Percentiles rank a stretch among this genome's conserved stretches.
Conservation (phyloP, 2,329 filamentous ascomycete genomes). For the Trichoderma atrobrunneum region DNA sequence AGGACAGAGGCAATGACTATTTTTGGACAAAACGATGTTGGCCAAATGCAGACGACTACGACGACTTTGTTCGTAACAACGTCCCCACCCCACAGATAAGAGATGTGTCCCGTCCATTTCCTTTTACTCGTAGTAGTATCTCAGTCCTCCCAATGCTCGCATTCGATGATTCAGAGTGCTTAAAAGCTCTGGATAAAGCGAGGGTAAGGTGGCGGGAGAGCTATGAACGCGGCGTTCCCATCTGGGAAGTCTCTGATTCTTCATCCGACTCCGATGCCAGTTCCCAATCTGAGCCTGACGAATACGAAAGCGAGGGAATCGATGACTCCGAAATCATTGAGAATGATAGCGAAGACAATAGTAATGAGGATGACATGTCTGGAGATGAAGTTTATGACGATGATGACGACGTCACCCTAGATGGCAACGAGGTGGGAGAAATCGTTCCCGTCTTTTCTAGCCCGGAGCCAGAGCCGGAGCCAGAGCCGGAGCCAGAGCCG, state of each 20-base stretch:
- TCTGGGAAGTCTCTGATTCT: background rate
- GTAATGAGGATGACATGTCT: background rate
- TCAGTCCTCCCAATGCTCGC: slow-evolving; percentile 32
- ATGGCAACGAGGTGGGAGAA: slow-evolving; percentile 14
- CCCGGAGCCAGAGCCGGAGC: slow-evolving; percentile 30
- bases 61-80: slow-evolving; percentile 30
- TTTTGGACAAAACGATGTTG: slow-evolving; percentile 31
- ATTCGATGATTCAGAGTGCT: slow-evolving; percentile 27
- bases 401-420: background rate
- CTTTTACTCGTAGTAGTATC: slow-evolving; percentile 22
- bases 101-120: background rate
- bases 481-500: slow-evolving; percentile 29
- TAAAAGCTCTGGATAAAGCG: slow-evolving; percentile 24
- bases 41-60: slow-evolving; percentile 33
- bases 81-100: slow-evolving; percentile 19
- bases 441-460: slow-evolving; percentile 31
- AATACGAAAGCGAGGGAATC: slow-evolving; percentile 42
- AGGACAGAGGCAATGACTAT: slow-evolving; percentile 29
- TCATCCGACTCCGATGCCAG: background rate
- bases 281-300: slow-evolving; percentile 26
- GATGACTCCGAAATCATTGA: slow-evolving; percentile 34
- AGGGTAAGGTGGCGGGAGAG: background rate
- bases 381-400: slow-evolving; percentile 22
- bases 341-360: slow-evolving; percentile 24
- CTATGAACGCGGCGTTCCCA: background rate